phyloP scores from a whole-genome alignment of 305 asterid species.

The Rubia peregrina region DNA sequence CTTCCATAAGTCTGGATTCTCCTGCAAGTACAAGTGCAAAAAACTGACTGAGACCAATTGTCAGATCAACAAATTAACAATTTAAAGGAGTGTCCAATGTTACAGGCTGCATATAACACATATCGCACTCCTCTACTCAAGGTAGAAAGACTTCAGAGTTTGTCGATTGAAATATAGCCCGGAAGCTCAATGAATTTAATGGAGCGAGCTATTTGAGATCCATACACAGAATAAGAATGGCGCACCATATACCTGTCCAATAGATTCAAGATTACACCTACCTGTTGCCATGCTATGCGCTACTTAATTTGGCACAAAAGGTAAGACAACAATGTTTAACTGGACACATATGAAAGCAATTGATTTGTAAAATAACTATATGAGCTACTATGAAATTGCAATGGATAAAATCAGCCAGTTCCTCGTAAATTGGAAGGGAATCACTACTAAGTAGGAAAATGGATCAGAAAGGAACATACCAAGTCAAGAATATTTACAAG shows the following conservation, averaged over 20 bases:
- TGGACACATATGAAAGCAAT: not conserved
- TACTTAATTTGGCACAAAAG: not conserved
- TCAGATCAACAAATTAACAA: too few relatives aligned
- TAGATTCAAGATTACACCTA: not conserved
- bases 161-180: not conserved
- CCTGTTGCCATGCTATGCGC: not conserved
- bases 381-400: not conserved
- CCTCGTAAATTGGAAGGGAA: not conserved
- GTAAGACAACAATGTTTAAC: not conserved
- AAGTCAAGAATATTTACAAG: conserved; percentile 72
- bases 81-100: too few relatives aligned
- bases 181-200: not conserved
- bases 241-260: too few relatives aligned
- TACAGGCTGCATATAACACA: too few relatives aligned
- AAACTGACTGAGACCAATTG: too few relatives aligned
- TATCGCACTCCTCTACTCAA: too few relatives aligned
- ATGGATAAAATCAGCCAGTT: not conserved
- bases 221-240: too few relatives aligned
- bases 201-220: not conserved
- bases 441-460: not conserved
- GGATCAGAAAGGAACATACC: conserved; percentile 30
- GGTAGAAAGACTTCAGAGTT: not conserved
- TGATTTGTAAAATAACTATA: not conserved
- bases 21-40: conserved; percentile 34
- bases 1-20: conserved; percentile 89